These are phyloP conservation scores for Coemansia sp. DNA, from an alignment of 192 early-diverging fungal species.

Conservation along the genomic window DNA sequence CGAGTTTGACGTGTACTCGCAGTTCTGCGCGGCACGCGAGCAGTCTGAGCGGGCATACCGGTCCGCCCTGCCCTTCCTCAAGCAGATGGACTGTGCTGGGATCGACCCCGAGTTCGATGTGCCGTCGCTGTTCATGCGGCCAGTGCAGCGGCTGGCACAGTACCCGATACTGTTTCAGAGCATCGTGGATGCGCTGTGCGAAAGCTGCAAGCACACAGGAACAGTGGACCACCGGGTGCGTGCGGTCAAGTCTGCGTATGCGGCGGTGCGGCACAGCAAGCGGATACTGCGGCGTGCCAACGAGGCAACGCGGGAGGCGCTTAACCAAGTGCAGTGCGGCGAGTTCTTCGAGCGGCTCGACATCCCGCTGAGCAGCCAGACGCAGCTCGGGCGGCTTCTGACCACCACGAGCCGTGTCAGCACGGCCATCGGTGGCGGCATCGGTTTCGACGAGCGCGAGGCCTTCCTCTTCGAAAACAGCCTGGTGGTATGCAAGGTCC, in stretches of 20 bases:
- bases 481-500: constrained; percentile 27
- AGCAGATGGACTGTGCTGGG: constrained; percentile 3
- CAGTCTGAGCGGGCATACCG: constrained; percentile 20
- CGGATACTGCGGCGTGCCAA: constrained; percentile 40
- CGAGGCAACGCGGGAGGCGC: constrained; percentile 44
- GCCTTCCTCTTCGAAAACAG: constrained; percentile 34
- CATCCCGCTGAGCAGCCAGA: constrained; percentile 3
- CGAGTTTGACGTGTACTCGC: constrained; percentile 39
- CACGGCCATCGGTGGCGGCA: constrained; percentile 11
- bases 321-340: constrained; percentile 22
- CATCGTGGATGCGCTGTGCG: constrained; percentile 35
- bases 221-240: constrained; percentile 15
- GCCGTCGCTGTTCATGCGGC: constrained; percentile 46
- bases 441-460: constrained; percentile 24
- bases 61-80: constrained; percentile 17
- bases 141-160: constrained; percentile 52
- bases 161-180: constrained; percentile 50
- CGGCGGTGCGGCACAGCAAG: constrained; percentile 43
- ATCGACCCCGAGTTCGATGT: constrained; percentile 35
- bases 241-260: constrained; percentile 27
- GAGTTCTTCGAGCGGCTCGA: constrained; percentile 43
- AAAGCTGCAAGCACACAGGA: constrained; percentile 5
- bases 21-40: constrained; percentile 43
- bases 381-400: constrained; percentile 20
- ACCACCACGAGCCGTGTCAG: constrained; percentile 21